Percentiles rank a stretch among this genome's conserved stretches.
phyloP scores from a whole-genome alignment of 495 filamentous ascomycete species.

The Physcia stellaris region DNA sequence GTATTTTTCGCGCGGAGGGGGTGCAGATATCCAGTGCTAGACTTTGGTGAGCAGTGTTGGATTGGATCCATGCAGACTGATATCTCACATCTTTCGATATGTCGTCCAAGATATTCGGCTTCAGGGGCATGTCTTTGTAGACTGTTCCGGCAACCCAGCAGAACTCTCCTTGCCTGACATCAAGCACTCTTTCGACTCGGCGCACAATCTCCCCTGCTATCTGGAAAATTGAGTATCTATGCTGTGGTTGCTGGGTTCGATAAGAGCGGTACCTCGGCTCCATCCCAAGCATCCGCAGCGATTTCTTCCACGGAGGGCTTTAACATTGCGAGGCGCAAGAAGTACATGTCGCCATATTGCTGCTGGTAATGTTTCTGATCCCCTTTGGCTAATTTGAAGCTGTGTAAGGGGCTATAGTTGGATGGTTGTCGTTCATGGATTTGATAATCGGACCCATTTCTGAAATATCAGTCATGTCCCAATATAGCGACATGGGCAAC shows the following conservation, averaged over 20 bases:
- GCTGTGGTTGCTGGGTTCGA: neutral
- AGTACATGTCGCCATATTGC: slow-evolving; percentile 97
- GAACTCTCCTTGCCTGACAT: slow-evolving; percentile 88
- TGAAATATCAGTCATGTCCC: no score
- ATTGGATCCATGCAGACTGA: neutral
- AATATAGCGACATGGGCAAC: no score
- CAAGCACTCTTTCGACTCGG: slow-evolving; percentile 72
- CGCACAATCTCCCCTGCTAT: slow-evolving; percentile 64
- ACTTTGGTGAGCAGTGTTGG: neutral
- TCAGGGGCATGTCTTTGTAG: slow-evolving; percentile 93
- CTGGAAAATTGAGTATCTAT: slow-evolving; percentile 18
- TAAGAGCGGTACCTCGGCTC: slow-evolving; percentile 44
- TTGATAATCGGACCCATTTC: no score
- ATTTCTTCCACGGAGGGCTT: slow-evolving; percentile 69
- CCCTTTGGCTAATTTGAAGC: slow-evolving; percentile 56
- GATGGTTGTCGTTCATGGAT: slow-evolving; percentile 37
- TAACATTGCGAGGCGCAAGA: slow-evolving; percentile 74
- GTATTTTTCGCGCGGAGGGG: slow-evolving; percentile 70
- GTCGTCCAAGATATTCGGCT: slow-evolving; percentile 94
- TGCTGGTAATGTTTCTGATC: slow-evolving; percentile 72
- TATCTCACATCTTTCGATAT: slow-evolving; percentile 72
- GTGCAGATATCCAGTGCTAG: slow-evolving; percentile 74
- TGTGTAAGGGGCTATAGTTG: slow-evolving; percentile 59
- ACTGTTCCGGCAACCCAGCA: slow-evolving; percentile 94
- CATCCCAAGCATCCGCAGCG: slow-evolving; percentile 64